Evolutionary conservation across 2,329 filamentous ascomycete species (phyloP), one percentile per base, ranked within the genome.

Genomic region (Parascedosporium putredinis): DNA sequence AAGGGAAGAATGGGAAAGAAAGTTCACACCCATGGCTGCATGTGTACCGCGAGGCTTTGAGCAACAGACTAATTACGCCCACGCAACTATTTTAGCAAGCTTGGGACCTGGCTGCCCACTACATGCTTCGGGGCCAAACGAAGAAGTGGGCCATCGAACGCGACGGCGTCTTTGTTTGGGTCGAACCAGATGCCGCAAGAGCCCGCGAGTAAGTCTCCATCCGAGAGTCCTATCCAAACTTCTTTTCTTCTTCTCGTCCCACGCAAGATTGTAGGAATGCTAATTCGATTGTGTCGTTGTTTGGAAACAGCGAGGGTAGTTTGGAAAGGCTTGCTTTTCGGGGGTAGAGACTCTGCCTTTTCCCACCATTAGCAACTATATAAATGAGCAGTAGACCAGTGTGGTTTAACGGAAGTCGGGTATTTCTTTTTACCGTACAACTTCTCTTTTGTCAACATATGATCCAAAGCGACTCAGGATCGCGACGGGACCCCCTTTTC

Each of bases 91-190:
- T 3, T 16, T 14, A 42, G 38, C 38, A 71, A 49, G 66, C 66
- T 3, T 77, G 74, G 74, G 61, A 67, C 1, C 65, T 70, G 64
- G 67, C 66, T 0, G 65, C 70, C 14, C 61, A 69, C 31, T 68
- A 66, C 52, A 59, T 72, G 0, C 60, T 67, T 31, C 57, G 62
- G 16, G 64, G 61, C 44, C 59, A 59, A 0, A 58, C 62, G 2
- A 57, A 60, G 20, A 63, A 60, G 3, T 78, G 74, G 74, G 64
- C 60, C 16, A 66, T 71, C 42, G 67, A 64, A 36, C 56, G 66
- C 2, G 65, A 70, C 4, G 74, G 74, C 1, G 60, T 74, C n/a
- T 70, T 77, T 34, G 65, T 71, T 3, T 55, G 61, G 22, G 40
- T 52, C 3, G 53, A 58, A 2, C 52, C 58, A 29, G 38, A 34